Base-by-base conservation (phyloP, 1,139 yeast species). In the Hyphopichia khmerensis region DNA sequence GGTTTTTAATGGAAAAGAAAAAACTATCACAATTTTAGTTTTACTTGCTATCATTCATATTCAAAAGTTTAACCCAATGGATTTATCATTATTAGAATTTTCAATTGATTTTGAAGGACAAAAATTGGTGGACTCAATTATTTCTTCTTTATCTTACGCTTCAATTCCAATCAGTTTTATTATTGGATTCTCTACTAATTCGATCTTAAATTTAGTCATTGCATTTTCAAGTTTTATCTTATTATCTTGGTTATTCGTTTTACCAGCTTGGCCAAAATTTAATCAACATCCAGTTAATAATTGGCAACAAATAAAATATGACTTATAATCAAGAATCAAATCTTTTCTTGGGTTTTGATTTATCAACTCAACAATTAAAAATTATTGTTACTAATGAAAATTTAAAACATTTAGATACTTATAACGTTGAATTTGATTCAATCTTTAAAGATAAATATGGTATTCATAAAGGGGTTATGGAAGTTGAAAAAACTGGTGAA, bases 311-410 rank as follows among this genome's bases (percentile, higher is more conserved):
- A 54, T 64, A 40, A 52, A 60, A 40, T 61, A 61, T 57, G 65
- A 54, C 54, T 47, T 60, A 47, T 48, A 44, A 40, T 14, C 39
- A 50, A 19, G 44, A 49, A 16, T 63, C 60, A 21, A 17, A 27
- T 16, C 64, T 76, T 40, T 83, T 66, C 53, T 65, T 87, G 47
- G 97, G 97, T 1, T 80, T 89, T 55, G 97, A 90, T 60, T 72
- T 90, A 35, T 88, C 96, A 1, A 90, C 97, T 15, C 97, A 90
- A 61, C 96, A 89, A 59, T 68, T 90, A 55, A 90, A 90, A 62
- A 79, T 87, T 38, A 77, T 89, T 35, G 82, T 84, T 23, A 80
- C 88, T 34, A 72, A 82, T 57, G 74, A 69, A 15, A 52, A 69
- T 13, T 67, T 88, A 45, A 64, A 72, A 37, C 80, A 82, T 32